Evolutionary conservation across 2,329 filamentous ascomycete genomes (phyloP), one percentile per base, ranked within the genome.

Genomic region (Claviceps spartinae): DNA sequence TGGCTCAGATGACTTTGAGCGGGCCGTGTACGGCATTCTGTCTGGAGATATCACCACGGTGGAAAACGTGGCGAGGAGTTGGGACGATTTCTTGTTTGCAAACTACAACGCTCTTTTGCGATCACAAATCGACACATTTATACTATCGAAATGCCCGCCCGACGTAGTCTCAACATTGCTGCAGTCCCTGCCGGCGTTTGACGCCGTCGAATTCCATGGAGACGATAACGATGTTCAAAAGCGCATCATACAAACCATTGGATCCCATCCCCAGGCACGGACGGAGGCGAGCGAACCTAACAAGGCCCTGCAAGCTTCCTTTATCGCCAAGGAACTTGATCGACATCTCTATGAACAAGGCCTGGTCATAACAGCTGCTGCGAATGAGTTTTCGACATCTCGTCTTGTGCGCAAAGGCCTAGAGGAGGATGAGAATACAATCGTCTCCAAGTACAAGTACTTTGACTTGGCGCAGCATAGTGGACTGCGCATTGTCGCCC

Each of bases 21-120:
- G 83, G 52, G 93, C 91, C 18, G 88, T 95, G 0, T 96, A 95
- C 63, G 91, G 88, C 30, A 70, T 96, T 13, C 75, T 98, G n/a
- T 85, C 86, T 43, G 93, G 93, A 48, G 88, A 96, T 62, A 77
- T 89, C 48, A 71, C 78, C 40, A 86, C 85, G 49, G 87, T 94
- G 11, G 82, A 87, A 62, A 79, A 80, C 57, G 81, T 91, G 41
- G 89, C 87, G 63, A 75, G 78, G 49, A 81, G 77, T 22, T 94
- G 89, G 84, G 88, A 95, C 58, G 91, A 97, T 62, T 81, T 84
- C 60, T 75, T 96, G 18, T 95, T 93, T 65, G 83, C 85, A 38
- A 82, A 90, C 64, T 93, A 93, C 72, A 96, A 94, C 62, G 83
- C 86, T n/a, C 72, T 91, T 5, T 69, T 96, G 9, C 78, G 90